These are phyloP conservation scores for peach (Prunus persica) DNA, from an alignment of 306 rosid genomes.

Conservation along the genomic window DNA sequence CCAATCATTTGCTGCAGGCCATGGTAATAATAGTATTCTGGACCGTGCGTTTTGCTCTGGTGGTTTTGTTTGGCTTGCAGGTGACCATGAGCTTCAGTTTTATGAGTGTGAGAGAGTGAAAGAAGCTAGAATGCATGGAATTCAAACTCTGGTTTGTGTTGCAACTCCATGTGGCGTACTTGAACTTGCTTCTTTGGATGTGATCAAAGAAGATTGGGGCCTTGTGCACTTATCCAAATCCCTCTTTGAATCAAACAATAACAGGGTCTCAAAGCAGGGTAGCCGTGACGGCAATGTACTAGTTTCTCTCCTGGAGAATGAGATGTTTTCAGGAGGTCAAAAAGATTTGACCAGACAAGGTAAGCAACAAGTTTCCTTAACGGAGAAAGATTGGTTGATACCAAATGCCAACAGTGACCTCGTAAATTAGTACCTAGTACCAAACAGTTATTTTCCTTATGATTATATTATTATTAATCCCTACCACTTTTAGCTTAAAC, in stretches of 20 bases:
- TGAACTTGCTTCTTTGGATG: conserved; percentile 40
- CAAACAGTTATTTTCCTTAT: too few species aligned
- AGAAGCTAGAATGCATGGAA: conserved; percentile 37
- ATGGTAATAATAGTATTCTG: neutral
- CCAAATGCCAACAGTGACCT: neutral
- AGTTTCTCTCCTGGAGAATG: neutral
- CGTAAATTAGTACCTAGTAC: too few species aligned
- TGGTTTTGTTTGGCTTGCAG: conserved; percentile 39
- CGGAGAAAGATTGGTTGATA: neutral
- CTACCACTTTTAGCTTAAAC: too few species aligned
- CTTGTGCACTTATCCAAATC: conserved; percentile 29
- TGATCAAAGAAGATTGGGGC: conserved; percentile 29
- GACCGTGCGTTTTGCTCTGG: conserved; percentile 33
- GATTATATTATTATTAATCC: too few species aligned
- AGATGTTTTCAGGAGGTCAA: neutral
- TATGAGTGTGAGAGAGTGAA: conserved; percentile 41
- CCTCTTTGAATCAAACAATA: conserved; percentile 13
- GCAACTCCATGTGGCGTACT: conserved; percentile 35
- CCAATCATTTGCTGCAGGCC: conserved; percentile 10
- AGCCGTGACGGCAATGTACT: neutral
- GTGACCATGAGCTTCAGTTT: conserved; percentile 22
- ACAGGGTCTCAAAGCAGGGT: neutral
- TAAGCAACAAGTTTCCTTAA: neutral
- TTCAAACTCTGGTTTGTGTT: conserved; percentile 41
- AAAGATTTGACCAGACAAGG: neutral